Conservation (phyloP, 192 early-diverging fungal genomes). For the Coemansia sp. region DNA sequence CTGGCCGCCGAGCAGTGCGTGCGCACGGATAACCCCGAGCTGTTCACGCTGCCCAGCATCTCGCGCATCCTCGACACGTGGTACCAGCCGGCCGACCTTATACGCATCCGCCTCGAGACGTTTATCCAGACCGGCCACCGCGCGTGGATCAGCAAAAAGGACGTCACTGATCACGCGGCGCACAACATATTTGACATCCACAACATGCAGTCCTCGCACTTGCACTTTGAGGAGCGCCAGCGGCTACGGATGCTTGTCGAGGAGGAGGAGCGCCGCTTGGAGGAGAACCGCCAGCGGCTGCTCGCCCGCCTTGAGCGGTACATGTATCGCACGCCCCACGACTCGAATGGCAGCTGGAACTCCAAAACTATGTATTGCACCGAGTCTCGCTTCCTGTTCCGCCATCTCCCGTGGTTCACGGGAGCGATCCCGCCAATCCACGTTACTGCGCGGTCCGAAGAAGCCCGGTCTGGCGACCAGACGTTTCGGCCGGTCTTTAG, state of each 20-base stretch:
- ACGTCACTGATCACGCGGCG: constrained; percentile 8
- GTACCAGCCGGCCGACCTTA: constrained; percentile 16
- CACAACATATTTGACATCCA: constrained; percentile 34
- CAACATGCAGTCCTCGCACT: constrained; percentile 6
- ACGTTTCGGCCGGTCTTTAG: background rate
- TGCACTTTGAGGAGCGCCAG: constrained; percentile 18
- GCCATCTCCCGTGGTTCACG: constrained; percentile 37
- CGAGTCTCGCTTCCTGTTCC: constrained; percentile 30
- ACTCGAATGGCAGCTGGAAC: constrained; percentile 30
- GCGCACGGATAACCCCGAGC: constrained; percentile 11
- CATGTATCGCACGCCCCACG: constrained; percentile 37
- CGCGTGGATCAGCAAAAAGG: constrained; percentile 16
- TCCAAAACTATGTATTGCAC: constrained; percentile 27
- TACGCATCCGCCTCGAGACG: constrained; percentile 18
- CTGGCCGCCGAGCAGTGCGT: constrained; percentile 16
- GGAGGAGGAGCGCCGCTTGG: constrained; percentile 3
- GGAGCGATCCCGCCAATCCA: constrained; percentile 25
- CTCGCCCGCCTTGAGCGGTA: constrained; percentile 11
- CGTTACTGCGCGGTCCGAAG: constrained; percentile 22
- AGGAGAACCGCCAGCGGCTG: constrained; percentile 3
- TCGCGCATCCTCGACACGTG: constrained; percentile 17
- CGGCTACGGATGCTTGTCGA: constrained; percentile 16
- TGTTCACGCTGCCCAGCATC: constrained; percentile 4
- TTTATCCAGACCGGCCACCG: constrained; percentile 7
- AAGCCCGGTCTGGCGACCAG: background rate